phyloP scores from a whole-genome alignment of 2,329 filamentous ascomycete genomes.

The Pezicula carpinea region DNA sequence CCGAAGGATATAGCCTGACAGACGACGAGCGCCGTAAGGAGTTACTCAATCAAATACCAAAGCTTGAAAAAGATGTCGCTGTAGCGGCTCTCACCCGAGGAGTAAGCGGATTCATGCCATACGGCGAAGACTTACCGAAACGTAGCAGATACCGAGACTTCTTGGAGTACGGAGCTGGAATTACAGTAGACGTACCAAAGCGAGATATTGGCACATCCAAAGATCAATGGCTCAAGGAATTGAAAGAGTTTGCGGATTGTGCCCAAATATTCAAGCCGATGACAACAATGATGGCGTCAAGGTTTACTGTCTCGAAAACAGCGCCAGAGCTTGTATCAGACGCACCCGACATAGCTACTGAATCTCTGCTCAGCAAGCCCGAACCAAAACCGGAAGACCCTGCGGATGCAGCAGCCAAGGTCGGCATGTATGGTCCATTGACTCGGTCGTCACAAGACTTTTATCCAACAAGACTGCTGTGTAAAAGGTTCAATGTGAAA shows the following conservation, averaged over 20 bases:
- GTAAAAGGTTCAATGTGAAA: slow-evolving; percentile 89
- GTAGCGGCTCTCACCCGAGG: slow-evolving; percentile 64
- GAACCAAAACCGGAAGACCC: slow-evolving; percentile 63
- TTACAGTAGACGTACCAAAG: slow-evolving; percentile 53
- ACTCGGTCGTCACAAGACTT: slow-evolving; percentile 71
- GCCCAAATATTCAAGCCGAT: slow-evolving; percentile 86
- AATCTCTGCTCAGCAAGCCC: slow-evolving; percentile 41
- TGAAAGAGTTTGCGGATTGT: slow-evolving; percentile 67
- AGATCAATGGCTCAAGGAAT: slow-evolving; percentile 76
- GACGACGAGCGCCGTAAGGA: slow-evolving; percentile 59
- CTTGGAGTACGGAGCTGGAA: slow-evolving; percentile 70
- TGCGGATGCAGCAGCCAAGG: slow-evolving; percentile 77
- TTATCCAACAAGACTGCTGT: slow-evolving; percentile 78
- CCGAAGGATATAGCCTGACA: slow-evolving; percentile 56
- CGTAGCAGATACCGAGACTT: slow-evolving; percentile 76
- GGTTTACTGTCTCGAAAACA: slow-evolving; percentile 73
- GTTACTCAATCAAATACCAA: slow-evolving; percentile 55
- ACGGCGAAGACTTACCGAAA: slow-evolving; percentile 77
- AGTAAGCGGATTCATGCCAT: slow-evolving; percentile 69
- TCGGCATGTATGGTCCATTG: slow-evolving; percentile 91
- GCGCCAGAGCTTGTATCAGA: slow-evolving; percentile 35
- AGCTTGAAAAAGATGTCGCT: slow-evolving; percentile 62
- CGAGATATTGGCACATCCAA: slow-evolving; percentile 39
- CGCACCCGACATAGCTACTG: slow-evolving; percentile 29
- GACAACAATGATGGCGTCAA: slow-evolving; percentile 85